A percentile compares a stretch with the other conserved stretches of the same genome.
Conservation (phyloP, 768 basidiomycete species). For the Kwoniella botswanensis region DNA sequence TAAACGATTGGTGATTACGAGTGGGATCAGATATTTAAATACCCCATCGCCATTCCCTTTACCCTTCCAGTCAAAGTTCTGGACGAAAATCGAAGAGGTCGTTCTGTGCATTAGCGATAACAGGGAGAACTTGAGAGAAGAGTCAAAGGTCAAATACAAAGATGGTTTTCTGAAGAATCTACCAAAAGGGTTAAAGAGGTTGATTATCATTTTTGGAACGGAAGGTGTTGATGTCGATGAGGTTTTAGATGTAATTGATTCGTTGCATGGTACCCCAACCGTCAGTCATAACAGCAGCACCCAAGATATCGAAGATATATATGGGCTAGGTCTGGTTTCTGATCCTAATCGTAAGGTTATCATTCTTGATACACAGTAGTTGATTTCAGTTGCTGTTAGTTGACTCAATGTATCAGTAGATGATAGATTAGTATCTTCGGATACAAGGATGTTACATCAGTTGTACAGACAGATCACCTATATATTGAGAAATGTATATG, state of each 20-base stretch:
- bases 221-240: background rate
- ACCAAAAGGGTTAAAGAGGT: background rate
- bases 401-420: background rate
- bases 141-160: background rate
- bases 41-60: slow-evolving; percentile 1
- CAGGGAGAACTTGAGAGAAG: background rate
- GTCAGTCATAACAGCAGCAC: background rate
- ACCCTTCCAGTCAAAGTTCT: background rate
- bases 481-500: too few species aligned
- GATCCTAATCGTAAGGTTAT: too few species aligned
- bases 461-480: too few species aligned
- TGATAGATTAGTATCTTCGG: background rate
- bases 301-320: background rate
- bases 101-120: background rate
- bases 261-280: background rate
- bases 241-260: background rate
- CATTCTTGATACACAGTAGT: background rate
- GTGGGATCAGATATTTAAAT: slow-evolving; percentile 1
- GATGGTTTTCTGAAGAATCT: background rate
- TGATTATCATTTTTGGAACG: background rate
- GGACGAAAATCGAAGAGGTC: background rate
- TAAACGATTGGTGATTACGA: background rate
- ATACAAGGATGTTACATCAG: too few species aligned
- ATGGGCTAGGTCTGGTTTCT: background rate
- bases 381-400: background rate